phyloP scores from a whole-genome alignment of 495 filamentous ascomycete genomes.

The Chlorociboria aeruginascens region DNA sequence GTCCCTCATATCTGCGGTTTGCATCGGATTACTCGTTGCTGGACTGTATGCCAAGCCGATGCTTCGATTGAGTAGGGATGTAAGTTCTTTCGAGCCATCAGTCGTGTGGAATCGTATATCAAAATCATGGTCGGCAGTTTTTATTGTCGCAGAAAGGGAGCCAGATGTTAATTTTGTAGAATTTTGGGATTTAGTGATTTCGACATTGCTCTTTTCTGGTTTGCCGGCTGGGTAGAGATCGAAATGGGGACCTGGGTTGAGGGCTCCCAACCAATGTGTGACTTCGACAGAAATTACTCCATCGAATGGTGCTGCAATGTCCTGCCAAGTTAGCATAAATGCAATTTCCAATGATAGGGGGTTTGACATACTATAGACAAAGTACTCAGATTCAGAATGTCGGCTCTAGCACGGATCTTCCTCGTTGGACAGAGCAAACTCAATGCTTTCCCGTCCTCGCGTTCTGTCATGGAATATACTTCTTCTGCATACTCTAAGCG shows the following conservation, averaged over 20 bases:
- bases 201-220: conserved; percentile 29
- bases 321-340: conserved; percentile 29
- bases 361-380: conserved; percentile 28
- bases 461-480: conserved; percentile 31
- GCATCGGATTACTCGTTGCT: conserved; percentile 34
- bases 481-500: conserved; percentile 43
- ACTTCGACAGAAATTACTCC: conserved; percentile 51
- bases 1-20: conserved; percentile 40
- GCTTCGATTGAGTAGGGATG: conserved; percentile 46
- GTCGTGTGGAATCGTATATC: conserved; percentile 41
- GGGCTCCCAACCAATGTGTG: conserved; percentile 50
- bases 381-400: conserved; percentile 45
- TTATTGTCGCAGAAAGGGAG: conserved; percentile 38
- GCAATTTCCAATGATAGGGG: neutral
- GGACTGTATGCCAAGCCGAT: conserved; percentile 45
- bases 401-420: conserved; percentile 34
- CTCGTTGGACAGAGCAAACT: conserved; percentile 37
- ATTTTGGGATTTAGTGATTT: conserved; percentile 34
- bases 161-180: conserved; percentile 46
- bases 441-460: conserved; percentile 25
- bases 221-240: conserved; percentile 42
- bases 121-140: conserved; percentile 40
- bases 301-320: conserved; percentile 40
- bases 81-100: conserved; percentile 37
- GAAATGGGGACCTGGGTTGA: conserved; percentile 50